Conservation (phyloP, 768 basidiomycete species). For the Pholiota microspora region DNA sequence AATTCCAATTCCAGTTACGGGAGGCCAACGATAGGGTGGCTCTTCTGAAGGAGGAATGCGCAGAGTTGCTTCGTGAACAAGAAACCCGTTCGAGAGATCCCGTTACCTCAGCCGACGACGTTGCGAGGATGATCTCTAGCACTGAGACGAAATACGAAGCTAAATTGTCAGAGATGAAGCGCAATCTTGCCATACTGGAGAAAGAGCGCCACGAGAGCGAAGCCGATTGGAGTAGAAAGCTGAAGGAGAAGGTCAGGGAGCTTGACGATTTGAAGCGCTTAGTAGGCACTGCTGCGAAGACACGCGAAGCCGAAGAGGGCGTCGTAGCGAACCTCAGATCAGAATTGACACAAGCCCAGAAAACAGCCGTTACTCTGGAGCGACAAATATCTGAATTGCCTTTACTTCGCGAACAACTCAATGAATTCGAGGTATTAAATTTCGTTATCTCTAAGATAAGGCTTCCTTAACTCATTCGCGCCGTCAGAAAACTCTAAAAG, state of each 20-base stretch:
- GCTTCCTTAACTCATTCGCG: background rate
- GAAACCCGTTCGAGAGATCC: conserved; percentile 44
- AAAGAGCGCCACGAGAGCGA: conserved; percentile 86
- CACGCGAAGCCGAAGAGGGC: conserved; percentile 58
- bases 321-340: conserved; percentile 46
- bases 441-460: no score
- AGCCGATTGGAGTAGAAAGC: conserved; percentile 84
- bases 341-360: conserved; percentile 52
- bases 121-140: conserved; percentile 70
- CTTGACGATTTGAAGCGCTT: conserved; percentile 66
- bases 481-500: conserved; percentile 31
- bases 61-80: conserved; percentile 61
- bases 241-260: conserved; percentile 76
- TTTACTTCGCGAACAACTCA: conserved; percentile 42
- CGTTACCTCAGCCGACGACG: conserved; percentile 56
- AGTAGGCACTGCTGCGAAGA: conserved; percentile 56
- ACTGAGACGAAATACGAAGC: conserved; percentile 77
- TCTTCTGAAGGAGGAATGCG: conserved; percentile 69
- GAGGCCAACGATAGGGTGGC: conserved; percentile 74
- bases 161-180: conserved; percentile 68
- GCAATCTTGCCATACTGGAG: conserved; percentile 62
- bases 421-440: conserved; percentile 60
- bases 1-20: conserved; percentile 83
- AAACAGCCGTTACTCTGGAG: conserved; percentile 46
- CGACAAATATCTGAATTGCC: conserved; percentile 56